Percentiles rank a stretch among this genome's conserved stretches.
These are phyloP conservation scores for Chlorophyllum brunneum DNA, from an alignment of 768 basidiomycete genomes.

Conservation along the genomic window DNA sequence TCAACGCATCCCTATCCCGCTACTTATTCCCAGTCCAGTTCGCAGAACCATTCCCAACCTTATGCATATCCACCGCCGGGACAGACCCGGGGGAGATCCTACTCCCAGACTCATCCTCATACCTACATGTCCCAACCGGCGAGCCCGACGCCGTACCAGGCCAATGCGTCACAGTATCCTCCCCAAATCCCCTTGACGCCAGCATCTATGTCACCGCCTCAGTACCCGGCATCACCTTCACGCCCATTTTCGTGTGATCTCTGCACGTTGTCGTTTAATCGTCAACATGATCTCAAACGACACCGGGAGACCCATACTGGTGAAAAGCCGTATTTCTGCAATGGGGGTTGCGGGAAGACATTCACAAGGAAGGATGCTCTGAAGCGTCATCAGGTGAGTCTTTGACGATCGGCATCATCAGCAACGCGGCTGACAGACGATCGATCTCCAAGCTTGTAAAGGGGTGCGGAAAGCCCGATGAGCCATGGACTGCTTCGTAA, in stretches of 20 bases:
- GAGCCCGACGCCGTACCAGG: slow-evolving; percentile 18
- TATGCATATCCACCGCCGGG: slow-evolving; percentile 32
- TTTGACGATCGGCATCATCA: slow-evolving; percentile 7
- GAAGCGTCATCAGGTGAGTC: slow-evolving; percentile 76
- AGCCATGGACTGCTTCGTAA: slow-evolving; percentile 28
- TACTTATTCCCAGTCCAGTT: slow-evolving; percentile 32
- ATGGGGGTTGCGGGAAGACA: slow-evolving; percentile 82
- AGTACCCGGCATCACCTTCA: slow-evolving; percentile 55
- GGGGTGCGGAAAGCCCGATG: slow-evolving; percentile 71
- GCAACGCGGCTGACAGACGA: slow-evolving; percentile 14
- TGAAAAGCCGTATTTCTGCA: slow-evolving; percentile 81
- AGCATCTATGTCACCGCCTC: slow-evolving; percentile 24
- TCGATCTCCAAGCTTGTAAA: slow-evolving; percentile 60
- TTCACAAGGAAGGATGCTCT: slow-evolving; percentile 85
- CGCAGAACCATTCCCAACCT: slow-evolving; percentile 34
- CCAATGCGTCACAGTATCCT: slow-evolving; percentile 25
- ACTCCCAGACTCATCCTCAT: slow-evolving; percentile 33
- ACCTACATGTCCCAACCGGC: slow-evolving; percentile 13
- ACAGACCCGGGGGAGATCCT: slow-evolving; percentile 35
- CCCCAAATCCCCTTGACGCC: slow-evolving; percentile 33
- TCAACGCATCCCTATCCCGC: slow-evolving; percentile 28
- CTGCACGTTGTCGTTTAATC: slow-evolving; percentile 79
- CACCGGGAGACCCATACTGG: slow-evolving; percentile 84
- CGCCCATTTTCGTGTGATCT: slow-evolving; percentile 68
- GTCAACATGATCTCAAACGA: slow-evolving; percentile 81